Base-by-base conservation (phyloP, 129 eudicot species). In the Flaveria linearis region DNA sequence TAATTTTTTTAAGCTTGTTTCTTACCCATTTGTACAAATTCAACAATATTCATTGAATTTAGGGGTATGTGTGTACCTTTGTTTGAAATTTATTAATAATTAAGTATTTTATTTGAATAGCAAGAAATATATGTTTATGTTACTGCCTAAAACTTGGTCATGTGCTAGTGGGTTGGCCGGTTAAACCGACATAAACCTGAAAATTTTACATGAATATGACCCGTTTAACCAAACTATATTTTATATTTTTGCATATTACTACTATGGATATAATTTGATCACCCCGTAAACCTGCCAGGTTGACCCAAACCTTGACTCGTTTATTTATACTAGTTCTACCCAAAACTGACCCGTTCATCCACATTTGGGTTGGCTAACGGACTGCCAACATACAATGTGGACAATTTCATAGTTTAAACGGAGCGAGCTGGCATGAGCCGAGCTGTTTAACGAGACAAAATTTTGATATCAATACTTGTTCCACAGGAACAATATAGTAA, bases 1-100 rank as follows among this genome's bases (percentile, higher is more conserved):
- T 82, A 69, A 82, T 73, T 47, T 41, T 20, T 3, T 61, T 4
- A 46, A 52, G 18, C 45, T 50, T 18, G 1, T 71, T 71, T 52
- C 14, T 63, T 49, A 11, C 63, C 1, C 5, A 26, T 74, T 23
- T 76, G 42, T 76, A 51, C 51, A 76, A 76, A 76, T 65, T 13
- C 9, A 65, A 65, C n/a, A 22, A 23, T 10, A 61, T 25, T 74
- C 60, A 14, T 74, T 42, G 47, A 50, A 39, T 14, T 28, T 36
- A 63, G 30, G 22, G 42, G 69, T 33, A 39, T 5, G 22, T 63
- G 22, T 63, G 41, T 36, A 30, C 5, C 36, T 30, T 30, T 30
- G 7, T 55, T 55, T 55, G 12, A 18, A 63, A 36, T 15, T 16
- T 63, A 15, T 63, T 30, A 13, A 30, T 63, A 5, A 63, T 7